Evolutionary conservation across 2,329 filamentous ascomycete species (phyloP).

Genomic region (Fonsecaea multimorphosa): DNA sequence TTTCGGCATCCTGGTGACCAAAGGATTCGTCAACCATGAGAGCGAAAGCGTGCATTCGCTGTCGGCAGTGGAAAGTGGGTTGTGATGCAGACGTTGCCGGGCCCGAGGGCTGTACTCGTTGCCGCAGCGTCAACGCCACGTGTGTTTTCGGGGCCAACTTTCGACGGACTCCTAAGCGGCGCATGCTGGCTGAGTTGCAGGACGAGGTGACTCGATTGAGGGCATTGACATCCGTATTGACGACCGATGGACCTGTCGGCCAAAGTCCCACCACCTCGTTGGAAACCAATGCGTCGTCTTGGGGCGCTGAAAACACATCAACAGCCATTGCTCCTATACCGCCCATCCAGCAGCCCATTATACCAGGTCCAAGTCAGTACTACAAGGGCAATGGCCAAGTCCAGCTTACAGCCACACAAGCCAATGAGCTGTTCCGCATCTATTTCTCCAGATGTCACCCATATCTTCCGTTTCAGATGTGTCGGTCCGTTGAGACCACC

Average conservation of each 20-base stretch:
- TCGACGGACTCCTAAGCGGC: constrained; percentile 21
- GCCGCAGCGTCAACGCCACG: constrained; percentile 9
- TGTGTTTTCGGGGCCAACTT: constrained; percentile 24
- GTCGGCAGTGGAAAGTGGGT: constrained; percentile 28
- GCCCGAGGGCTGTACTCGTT: constrained; percentile 23
- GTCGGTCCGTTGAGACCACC: constrained; percentile 16
- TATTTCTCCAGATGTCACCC: constrained; percentile 27
- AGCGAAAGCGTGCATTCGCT: constrained; percentile 26
- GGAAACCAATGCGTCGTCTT: background rate
- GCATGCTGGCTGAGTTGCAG: constrained; percentile 24
- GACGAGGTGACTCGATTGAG: constrained; percentile 20
- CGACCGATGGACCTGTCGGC: background rate
- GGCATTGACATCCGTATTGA: constrained; percentile 1
- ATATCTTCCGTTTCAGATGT: constrained; percentile 26
- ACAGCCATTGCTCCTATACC: background rate
- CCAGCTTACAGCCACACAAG: constrained; percentile 22
- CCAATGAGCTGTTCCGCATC: constrained; percentile 26
- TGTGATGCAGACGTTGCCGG: constrained; percentile 21
- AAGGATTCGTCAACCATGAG: constrained; percentile 12
- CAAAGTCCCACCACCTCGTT: background rate
- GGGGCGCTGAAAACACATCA: background rate
- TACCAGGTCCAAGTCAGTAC: background rate
- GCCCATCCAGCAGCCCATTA: background rate
- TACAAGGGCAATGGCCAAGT: constrained; percentile 18
- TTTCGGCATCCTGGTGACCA: background rate